Conservation (phyloP, 768 basidiomycete species). For the Peribolospora baueri region DNA sequence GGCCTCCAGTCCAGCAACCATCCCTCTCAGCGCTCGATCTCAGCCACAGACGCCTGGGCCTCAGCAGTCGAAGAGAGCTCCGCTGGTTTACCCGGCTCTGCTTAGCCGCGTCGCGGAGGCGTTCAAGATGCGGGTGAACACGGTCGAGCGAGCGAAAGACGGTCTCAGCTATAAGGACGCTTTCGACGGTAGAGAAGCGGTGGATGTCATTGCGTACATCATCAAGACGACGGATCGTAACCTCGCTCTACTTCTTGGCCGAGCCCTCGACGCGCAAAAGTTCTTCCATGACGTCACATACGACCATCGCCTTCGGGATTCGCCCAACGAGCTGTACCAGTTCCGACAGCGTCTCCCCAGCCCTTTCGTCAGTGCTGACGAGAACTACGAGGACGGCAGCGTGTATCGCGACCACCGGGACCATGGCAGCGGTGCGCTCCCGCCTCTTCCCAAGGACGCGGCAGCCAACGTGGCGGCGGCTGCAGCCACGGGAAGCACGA, state of each 20-base stretch:
- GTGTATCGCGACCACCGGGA: no score
- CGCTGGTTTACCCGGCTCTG: slow-evolving; percentile 80
- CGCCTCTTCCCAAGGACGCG: no score
- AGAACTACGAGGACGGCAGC: slow-evolving; percentile 9
- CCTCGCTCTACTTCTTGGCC: slow-evolving; percentile 75
- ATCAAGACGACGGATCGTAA: slow-evolving; percentile 97
- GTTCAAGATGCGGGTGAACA: slow-evolving; percentile 54
- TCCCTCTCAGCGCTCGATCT: no score
- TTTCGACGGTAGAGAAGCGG: slow-evolving; percentile 90
- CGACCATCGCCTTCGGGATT: slow-evolving; percentile 82
- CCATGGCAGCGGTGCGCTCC: no score
- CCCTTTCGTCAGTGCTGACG: slow-evolving; percentile 48
- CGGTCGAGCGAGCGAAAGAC: slow-evolving; percentile 69
- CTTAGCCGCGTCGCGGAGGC: slow-evolving; percentile 84
- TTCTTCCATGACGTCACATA: slow-evolving; percentile 99
- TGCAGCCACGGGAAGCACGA: no score
- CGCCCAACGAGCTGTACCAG: slow-evolving; percentile 68
- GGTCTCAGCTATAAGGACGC: slow-evolving; percentile 87
- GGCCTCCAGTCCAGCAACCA: no score
- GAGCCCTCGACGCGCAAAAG: slow-evolving; percentile 90
- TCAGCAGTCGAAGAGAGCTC: slow-evolving; percentile 17
- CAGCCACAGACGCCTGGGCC: no score
- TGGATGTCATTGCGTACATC: slow-evolving; percentile 89
- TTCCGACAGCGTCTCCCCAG: slow-evolving; percentile 62
- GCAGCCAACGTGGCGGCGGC: no score